These are phyloP conservation scores for Capillidium rhysosporum DNA, from an alignment of 371 early-diverging fungal species.

Conservation along the genomic window DNA sequence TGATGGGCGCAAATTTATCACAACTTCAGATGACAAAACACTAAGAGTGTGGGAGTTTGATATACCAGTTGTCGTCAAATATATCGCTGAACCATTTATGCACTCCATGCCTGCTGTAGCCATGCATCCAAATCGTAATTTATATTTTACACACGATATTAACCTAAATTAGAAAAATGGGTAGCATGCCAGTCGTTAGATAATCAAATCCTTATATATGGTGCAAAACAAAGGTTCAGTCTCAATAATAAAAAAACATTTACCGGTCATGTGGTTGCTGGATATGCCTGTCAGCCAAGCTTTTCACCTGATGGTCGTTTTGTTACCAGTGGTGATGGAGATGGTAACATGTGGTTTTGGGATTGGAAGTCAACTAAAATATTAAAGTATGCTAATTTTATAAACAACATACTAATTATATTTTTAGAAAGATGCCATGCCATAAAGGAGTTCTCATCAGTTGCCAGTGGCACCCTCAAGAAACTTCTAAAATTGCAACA, in stretches of 20 bases:
- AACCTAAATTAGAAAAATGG: constrained; percentile 54
- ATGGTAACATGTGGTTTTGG: constrained; percentile 89
- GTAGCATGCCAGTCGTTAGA: constrained; percentile 84
- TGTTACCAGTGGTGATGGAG: constrained; percentile 78
- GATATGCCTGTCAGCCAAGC: constrained; percentile 85
- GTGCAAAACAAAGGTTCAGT: constrained; percentile 67
- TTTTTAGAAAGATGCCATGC: constrained; percentile 53
- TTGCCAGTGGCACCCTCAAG: constrained; percentile 89
- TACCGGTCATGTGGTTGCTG: constrained; percentile 80
- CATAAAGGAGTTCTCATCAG: constrained; percentile 80
- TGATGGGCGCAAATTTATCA: constrained; percentile 80
- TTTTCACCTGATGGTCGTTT: constrained; percentile 85
- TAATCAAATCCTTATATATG: constrained; percentile 81
- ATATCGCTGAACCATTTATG: constrained; percentile 91
- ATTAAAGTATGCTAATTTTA: constrained; percentile 19
- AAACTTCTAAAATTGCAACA: constrained; percentile 79
- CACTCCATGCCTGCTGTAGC: constrained; percentile 87
- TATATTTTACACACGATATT: constrained; percentile 1
- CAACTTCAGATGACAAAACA: constrained; percentile 91
- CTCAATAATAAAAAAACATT: constrained; percentile 82
- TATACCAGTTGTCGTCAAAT: constrained; percentile 92
- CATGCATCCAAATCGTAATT: constrained; percentile 39
- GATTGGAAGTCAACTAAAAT: constrained; percentile 86
- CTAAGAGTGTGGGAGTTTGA: constrained; percentile 94
- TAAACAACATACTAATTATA: not conserved